Conservation (phyloP, 306 rosid species). For the Cotoneaster glaucophyllus region DNA sequence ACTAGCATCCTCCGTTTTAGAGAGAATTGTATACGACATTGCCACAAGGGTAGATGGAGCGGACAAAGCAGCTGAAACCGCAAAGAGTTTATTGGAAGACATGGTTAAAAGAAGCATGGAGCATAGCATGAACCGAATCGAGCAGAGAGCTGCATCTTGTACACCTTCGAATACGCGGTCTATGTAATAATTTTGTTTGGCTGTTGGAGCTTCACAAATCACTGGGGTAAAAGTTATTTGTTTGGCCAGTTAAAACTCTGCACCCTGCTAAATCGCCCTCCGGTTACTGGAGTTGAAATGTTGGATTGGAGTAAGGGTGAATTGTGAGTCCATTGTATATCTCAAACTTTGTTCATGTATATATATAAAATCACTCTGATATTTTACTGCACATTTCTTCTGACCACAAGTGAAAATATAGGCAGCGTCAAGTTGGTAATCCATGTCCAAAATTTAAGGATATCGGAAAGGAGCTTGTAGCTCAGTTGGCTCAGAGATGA, state of each 20-base stretch:
- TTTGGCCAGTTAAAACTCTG: conserved; percentile 32
- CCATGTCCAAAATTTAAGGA: no score
- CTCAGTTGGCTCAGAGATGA: not conserved
- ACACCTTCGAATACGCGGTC: conserved; percentile 41
- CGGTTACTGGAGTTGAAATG: conserved; percentile 36
- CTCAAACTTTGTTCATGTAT: conserved; percentile 21
- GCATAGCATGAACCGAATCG: conserved; percentile 50
- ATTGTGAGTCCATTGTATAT: conserved; percentile 16
- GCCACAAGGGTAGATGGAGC: conserved; percentile 69
- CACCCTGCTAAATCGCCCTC: conserved; percentile 19
- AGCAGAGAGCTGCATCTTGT: conserved; percentile 46
- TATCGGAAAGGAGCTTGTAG: no score
- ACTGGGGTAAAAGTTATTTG: conserved; percentile 19
- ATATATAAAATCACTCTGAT: conserved; percentile 19
- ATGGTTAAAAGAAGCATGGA: conserved; percentile 80
- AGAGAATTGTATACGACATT: conserved; percentile 70
- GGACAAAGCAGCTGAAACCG: conserved; percentile 80
- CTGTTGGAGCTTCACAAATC: not conserved
- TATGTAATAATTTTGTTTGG: conserved; percentile 18
- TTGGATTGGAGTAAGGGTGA: conserved; percentile 13
- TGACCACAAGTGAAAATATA: not conserved
- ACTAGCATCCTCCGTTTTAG: conserved; percentile 53
- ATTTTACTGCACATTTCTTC: conserved; percentile 11
- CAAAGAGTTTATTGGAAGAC: conserved; percentile 59
- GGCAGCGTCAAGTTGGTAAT: no score